Evolutionary conservation across 805 yeast species (phyloP), one percentile per base, ranked within the genome.

Genomic region (Candida wancherniae): DNA sequence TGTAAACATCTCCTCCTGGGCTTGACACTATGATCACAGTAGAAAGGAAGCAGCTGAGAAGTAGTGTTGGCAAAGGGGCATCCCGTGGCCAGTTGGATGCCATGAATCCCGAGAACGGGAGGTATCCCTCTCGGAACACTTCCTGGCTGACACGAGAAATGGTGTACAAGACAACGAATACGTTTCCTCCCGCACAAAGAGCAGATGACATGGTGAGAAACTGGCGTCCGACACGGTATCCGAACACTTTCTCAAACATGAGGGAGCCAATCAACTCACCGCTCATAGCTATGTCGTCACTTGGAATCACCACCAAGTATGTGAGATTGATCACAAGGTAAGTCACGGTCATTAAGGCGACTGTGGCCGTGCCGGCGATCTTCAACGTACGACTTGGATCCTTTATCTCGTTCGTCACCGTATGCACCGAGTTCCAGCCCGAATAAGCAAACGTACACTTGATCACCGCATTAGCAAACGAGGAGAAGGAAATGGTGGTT

Each of bases 371-470:
- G 2, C 84, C 84, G 2, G 83, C 80, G 18, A 76, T 69, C 44
- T 61, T 73, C 32, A 77, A 60, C 1, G 83, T 77, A 19, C 71
- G 55, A 0, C 61, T 60, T 1, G 84, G 84, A 37, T 77, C 71
- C 36, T 70, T 68, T 21, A 78, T 70, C 45, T 78, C 85, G 28
- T 77, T 73, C 3, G 79, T 62, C 9, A 75, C 78, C 0, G 76
- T 67, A 45, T 77, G 82, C 6, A 77, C 77, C 6, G 71, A 55
- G 40, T 69, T 73, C 83, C 84, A 78, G 3, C 85, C 85, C 4
- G 73, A 64, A 39, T 68, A 75, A 4, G 80, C 71, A 57, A 74
- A 78, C 35, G 72, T 63, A 2, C 80, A 76, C 43, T 72, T 73
- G 14, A 77, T 64, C 15, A 76, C 63, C 0, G 80, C 80, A 27